Conservation (phyloP, 805 yeast genomes). For the Candida maltosa region DNA sequence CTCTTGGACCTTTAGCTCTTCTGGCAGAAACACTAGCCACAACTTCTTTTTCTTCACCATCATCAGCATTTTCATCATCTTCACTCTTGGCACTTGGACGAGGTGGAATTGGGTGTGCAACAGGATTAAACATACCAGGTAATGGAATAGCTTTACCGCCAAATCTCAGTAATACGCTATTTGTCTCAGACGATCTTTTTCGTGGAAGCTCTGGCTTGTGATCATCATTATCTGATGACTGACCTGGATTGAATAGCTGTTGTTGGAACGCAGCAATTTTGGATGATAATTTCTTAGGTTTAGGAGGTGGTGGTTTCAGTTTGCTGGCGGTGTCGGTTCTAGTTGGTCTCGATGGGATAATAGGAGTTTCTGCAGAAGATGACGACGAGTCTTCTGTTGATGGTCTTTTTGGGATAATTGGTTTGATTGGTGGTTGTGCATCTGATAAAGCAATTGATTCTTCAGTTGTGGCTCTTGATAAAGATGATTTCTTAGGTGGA, state of each 20-base stretch:
- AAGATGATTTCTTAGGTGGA: no score
- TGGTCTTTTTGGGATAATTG: slow-evolving; percentile 9
- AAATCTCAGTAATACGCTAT: no score
- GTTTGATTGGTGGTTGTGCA: slow-evolving; percentile 1
- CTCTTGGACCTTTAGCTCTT: slow-evolving; percentile 72
- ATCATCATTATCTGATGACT: no score
- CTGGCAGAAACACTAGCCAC: slow-evolving; percentile 38
- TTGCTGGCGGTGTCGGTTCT: slow-evolving; percentile 1
- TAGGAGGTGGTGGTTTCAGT: slow-evolving; percentile 51
- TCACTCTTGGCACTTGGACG: slow-evolving; percentile 4
- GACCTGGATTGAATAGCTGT: slow-evolving; percentile 47
- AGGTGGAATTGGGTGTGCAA: no score
- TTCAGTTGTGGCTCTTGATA: no score
- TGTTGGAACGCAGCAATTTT: slow-evolving; percentile 81
- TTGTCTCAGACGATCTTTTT: no score
- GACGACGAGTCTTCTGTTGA: not conserved
- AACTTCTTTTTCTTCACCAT: slow-evolving; percentile 6
- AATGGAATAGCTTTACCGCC: slow-evolving; percentile 49
- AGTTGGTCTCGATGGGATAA: not conserved
- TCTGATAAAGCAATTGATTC: not conserved
- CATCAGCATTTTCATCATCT: slow-evolving; percentile 12
- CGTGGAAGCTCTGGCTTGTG: no score
- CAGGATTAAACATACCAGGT: slow-evolving; percentile 53
- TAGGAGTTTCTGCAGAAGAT: not conserved
- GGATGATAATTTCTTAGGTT: slow-evolving; percentile 75